Conservation (phyloP, 2,329 filamentous ascomycete species). For the Alternaria conjuncta region DNA sequence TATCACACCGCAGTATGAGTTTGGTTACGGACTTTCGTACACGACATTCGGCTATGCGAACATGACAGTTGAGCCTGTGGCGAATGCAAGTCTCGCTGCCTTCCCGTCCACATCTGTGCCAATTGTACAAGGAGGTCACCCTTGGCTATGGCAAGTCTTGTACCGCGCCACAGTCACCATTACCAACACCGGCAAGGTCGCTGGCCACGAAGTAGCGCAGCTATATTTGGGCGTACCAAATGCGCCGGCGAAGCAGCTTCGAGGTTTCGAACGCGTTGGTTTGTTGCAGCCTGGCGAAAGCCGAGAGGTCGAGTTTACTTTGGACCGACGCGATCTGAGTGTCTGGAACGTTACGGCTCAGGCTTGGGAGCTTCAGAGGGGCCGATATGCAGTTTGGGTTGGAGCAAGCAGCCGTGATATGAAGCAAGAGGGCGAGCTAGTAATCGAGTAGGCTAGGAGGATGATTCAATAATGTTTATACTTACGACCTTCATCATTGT, state of each 20-base stretch:
- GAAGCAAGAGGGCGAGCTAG: slow-evolving; percentile 26
- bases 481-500: background rate
- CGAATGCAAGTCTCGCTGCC: slow-evolving; percentile 44
- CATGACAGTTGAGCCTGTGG: slow-evolving; percentile 61
- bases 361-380: slow-evolving; percentile 70
- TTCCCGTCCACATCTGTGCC: slow-evolving; percentile 19
- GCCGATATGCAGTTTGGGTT: slow-evolving; percentile 38
- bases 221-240: slow-evolving; percentile 69
- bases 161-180: slow-evolving; percentile 70
- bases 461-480: background rate
- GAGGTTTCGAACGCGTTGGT: slow-evolving; percentile 78
- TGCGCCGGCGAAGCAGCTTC: slow-evolving; percentile 69
- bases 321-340: slow-evolving; percentile 80
- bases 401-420: slow-evolving; percentile 48
- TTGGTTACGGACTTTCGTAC: slow-evolving; percentile 77
- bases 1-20: slow-evolving; percentile 75
- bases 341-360: slow-evolving; percentile 80
- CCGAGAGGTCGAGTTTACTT: slow-evolving; percentile 66
- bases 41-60: slow-evolving; percentile 76
- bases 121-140: slow-evolving; percentile 41
- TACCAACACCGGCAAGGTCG: slow-evolving; percentile 70
- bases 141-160: slow-evolving; percentile 68
- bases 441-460: background rate
- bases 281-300: slow-evolving; percentile 69
- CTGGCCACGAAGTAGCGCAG: slow-evolving; percentile 75